A percentile compares a stretch with the other conserved stretches of the same genome.
phyloP scores from a whole-genome alignment of 1,284 basidiomycete genomes.

The Athelia psychrophila region DNA sequence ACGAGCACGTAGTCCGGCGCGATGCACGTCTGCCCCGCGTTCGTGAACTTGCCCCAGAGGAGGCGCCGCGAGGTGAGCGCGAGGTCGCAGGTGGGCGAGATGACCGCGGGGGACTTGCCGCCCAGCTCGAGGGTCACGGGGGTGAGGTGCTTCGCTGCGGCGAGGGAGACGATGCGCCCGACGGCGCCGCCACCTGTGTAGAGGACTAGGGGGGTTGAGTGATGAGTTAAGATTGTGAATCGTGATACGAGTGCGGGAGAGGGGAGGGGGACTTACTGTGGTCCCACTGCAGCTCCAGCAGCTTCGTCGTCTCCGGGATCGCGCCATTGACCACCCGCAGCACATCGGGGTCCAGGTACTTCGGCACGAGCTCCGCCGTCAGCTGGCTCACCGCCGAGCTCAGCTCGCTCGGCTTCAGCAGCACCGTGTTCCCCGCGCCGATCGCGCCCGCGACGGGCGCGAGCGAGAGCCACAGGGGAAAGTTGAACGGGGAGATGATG shows the following conservation, averaged over 20 bases:
- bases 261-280: slow-evolving; percentile 61
- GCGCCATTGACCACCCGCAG: slow-evolving; percentile 77
- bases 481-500: slow-evolving; percentile 68
- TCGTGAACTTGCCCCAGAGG: slow-evolving; percentile 79
- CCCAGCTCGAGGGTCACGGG: slow-evolving; percentile 70
- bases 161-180: slow-evolving; percentile 75
- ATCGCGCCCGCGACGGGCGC: slow-evolving; percentile 71
- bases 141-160: slow-evolving; percentile 85
- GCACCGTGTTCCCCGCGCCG: slow-evolving; percentile 74
- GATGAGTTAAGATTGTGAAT: too few relatives aligned
- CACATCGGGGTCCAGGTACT: slow-evolving; percentile 79
- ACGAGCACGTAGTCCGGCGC: slow-evolving; percentile 86
- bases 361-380: slow-evolving; percentile 70
- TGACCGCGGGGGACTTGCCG: slow-evolving; percentile 83
- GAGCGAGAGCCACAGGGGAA: slow-evolving; percentile 49
- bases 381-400: slow-evolving; percentile 64
- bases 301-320: slow-evolving; percentile 72
- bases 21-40: slow-evolving; percentile 71
- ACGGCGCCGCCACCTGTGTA: slow-evolving; percentile 66
- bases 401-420: slow-evolving; percentile 85
- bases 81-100: slow-evolving; percentile 69
- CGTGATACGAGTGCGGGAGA: background rate
- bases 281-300: slow-evolving; percentile 84
- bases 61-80: slow-evolving; percentile 58
- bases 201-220: too few relatives aligned